A percentile compares a stretch with the other conserved stretches of the same genome.
Conservation (phyloP, 257 asterid species). For the Ocimum tenuiflorum region DNA sequence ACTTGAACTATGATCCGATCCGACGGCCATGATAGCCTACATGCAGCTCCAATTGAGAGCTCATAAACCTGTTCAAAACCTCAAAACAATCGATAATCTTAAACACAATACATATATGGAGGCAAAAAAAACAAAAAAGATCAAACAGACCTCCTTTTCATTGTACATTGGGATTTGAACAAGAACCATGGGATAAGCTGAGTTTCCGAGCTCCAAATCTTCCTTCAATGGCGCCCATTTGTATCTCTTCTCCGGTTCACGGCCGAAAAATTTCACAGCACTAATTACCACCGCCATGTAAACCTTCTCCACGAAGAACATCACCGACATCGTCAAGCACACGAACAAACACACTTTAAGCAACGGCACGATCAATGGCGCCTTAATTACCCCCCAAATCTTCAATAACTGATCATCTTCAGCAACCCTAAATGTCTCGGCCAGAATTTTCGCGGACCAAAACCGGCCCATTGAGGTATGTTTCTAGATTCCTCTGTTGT, state of each 20-base stretch:
- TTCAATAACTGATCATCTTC: too few species aligned
- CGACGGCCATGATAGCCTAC: slow-evolving; percentile 80
- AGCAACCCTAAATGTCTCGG: too few species aligned
- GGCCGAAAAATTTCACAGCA: slow-evolving; percentile 48
- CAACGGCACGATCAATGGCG: slow-evolving; percentile 68
- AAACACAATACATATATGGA: background rate
- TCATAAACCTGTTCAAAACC: slow-evolving; percentile 50
- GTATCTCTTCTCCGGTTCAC: slow-evolving; percentile 61
- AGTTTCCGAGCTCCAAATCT: slow-evolving; percentile 71
- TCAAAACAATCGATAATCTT: too few species aligned
- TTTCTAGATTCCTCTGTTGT: too few species aligned
- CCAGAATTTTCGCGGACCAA: too few species aligned
- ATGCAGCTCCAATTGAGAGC: slow-evolving; percentile 85
- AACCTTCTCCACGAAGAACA: slow-evolving; percentile 73
- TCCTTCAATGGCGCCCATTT: slow-evolving; percentile 70
- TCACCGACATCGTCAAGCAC: slow-evolving; percentile 66
- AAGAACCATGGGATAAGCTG: slow-evolving; percentile 65
- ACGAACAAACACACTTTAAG: slow-evolving; percentile 38
- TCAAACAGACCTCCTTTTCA: slow-evolving; percentile 62
- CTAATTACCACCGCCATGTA: slow-evolving; percentile 69
- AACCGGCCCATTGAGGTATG: too few species aligned
- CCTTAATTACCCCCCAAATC: slow-evolving; percentile 21
- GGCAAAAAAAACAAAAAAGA: background rate
- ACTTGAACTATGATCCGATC: slow-evolving; percentile 70
- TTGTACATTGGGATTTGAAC: slow-evolving; percentile 94